Conservation (phyloP, 805 yeast genomes). For the Teunomyces gatunensis region DNA sequence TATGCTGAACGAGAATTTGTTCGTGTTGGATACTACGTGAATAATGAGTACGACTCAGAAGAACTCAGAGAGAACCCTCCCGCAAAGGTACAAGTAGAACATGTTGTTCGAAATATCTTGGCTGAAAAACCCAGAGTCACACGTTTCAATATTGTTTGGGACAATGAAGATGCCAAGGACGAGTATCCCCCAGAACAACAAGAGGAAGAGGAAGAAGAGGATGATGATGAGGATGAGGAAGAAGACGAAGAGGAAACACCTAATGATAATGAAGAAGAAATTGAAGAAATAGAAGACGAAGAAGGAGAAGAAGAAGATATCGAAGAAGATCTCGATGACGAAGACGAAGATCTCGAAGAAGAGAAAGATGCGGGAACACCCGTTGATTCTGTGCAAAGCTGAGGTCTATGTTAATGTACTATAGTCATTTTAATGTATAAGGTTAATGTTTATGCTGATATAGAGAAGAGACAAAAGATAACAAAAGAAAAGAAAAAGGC, state of each 20-base stretch:
- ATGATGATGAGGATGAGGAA: slow-evolving; percentile 23
- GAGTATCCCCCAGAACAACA: slow-evolving; percentile 81
- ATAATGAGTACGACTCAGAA: slow-evolving; percentile 93
- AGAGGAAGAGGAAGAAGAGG: slow-evolving; percentile 45
- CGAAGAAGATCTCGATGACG: slow-evolving; percentile 28
- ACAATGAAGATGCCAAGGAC: slow-evolving; percentile 59
- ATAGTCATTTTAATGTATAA: not conserved
- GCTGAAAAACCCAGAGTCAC: slow-evolving; percentile 99
- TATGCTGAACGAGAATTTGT: slow-evolving; percentile 94
- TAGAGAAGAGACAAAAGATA: not conserved
- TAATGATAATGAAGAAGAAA: slow-evolving; percentile 16
- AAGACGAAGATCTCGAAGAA: slow-evolving; percentile 20
- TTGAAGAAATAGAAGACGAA: slow-evolving; percentile 14
- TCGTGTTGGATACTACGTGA: slow-evolving; percentile 95
- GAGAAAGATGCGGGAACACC: slow-evolving; percentile 17
- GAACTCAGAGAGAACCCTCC: slow-evolving; percentile 94
- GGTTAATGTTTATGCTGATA: not conserved
- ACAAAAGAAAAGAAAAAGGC: not conserved
- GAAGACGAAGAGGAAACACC: slow-evolving; percentile 25
- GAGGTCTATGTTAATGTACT: not conserved
- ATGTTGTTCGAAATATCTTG: slow-evolving; percentile 87
- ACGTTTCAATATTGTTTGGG: slow-evolving; percentile 96
- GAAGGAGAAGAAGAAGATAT: slow-evolving; percentile 7
- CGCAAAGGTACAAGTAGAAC: slow-evolving; percentile 86
- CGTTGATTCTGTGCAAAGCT: slow-evolving; percentile 10